Percentiles rank a stretch among this genome's conserved stretches.
Conservation (phyloP, 2,329 filamentous ascomycete genomes). For the Clonostachys rosea region DNA sequence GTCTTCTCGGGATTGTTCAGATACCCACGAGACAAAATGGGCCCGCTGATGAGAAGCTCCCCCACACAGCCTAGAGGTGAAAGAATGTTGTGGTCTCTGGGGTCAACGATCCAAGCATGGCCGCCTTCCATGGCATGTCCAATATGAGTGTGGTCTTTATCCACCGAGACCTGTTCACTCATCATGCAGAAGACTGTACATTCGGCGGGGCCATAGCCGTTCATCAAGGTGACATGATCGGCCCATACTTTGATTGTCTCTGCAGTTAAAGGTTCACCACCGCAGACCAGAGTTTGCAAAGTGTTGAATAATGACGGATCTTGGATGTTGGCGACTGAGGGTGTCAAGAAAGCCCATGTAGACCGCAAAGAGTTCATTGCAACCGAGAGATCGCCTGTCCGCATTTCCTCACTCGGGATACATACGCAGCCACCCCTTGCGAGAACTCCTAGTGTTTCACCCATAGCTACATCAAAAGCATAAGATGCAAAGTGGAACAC, state of each 20-base stretch:
- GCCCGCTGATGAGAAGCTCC: conserved; percentile 14
- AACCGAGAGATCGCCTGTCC: conserved; percentile 3
- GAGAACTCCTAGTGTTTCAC: conserved; percentile 2
- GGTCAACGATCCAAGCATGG: conserved; percentile 9
- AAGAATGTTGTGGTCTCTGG: conserved; percentile 5
- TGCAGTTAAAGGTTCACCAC: conserved; percentile 21
- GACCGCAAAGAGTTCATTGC: conserved; percentile 6
- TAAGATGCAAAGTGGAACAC: conserved; percentile 5
- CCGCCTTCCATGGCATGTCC: conserved; percentile 2
- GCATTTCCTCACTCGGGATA: conserved; percentile 7
- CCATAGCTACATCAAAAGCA: conserved; percentile 6
- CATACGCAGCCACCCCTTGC: conserved; percentile 7
- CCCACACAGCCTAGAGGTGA: conserved; percentile 5
- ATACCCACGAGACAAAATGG: conserved; percentile 39
- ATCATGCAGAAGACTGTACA: conserved; percentile 1
- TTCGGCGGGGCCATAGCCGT: conserved; percentile 11
- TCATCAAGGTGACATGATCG: conserved; percentile 1
- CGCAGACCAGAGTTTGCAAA: conserved; percentile 7
- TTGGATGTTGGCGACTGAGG: conserved; percentile 8
- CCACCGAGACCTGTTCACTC: conserved; percentile 19
- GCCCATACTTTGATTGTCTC: conserved; percentile 11
- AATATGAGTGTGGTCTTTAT: neutral
- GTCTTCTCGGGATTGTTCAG: conserved; percentile 26
- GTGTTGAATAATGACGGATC: conserved; percentile 2
- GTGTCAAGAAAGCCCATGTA: conserved; percentile 6